Evolutionary conservation across 2,329 filamentous ascomycete species (phyloP).

Genomic region (Aaosphaeria arxii): DNA sequence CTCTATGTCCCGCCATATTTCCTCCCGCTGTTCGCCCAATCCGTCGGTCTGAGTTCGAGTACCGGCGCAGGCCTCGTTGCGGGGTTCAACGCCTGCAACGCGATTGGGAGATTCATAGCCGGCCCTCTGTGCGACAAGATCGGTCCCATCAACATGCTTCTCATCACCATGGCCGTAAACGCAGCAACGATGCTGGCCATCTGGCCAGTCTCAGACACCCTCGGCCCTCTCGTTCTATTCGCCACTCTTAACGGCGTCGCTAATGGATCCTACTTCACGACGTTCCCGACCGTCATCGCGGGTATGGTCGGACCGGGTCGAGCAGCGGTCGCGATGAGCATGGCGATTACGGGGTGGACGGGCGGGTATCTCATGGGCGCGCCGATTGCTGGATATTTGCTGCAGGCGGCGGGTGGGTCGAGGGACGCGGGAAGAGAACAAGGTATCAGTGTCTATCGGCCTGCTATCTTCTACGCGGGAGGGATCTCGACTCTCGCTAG

Average conservation of each 20-base stretch:
- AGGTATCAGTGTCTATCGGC: neutral
- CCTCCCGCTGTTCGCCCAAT: constrained; percentile 25
- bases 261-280: constrained; percentile 28
- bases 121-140: constrained; percentile 27
- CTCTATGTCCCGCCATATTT: constrained; percentile 31
- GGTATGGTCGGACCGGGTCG: constrained; percentile 24
- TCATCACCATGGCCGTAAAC: constrained; percentile 23
- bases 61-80: constrained; percentile 25
- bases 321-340: constrained; percentile 25
- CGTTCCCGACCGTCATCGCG: constrained; percentile 25
- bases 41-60: constrained; percentile 19
- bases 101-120: constrained; percentile 23
- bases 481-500: neutral
- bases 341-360: constrained; percentile 25
- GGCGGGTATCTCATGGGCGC: constrained; percentile 1
- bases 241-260: constrained; percentile 27
- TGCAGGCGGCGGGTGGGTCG: neutral
- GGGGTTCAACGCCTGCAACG: constrained; percentile 26
- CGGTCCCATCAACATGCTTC: constrained; percentile 30
- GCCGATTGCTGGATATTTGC: neutral
- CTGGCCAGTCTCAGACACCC: constrained; percentile 24
- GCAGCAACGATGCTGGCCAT: constrained; percentile 27
- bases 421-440: neutral
- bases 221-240: constrained; percentile 24
- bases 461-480: neutral